Base-by-base conservation (phyloP, 768 basidiomycete species). In the Trichaptum fuscoviolaceum region DNA sequence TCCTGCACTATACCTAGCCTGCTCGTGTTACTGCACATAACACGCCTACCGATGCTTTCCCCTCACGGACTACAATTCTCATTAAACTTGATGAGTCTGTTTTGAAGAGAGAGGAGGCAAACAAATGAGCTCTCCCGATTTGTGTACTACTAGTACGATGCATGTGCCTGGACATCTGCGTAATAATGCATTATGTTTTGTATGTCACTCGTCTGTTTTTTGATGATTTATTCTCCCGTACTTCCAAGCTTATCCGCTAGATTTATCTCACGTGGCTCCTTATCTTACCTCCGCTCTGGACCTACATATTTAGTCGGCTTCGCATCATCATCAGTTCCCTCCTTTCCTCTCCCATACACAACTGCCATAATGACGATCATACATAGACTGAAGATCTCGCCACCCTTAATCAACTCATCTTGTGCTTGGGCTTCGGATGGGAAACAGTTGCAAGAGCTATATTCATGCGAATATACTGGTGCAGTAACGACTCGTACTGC, bases 1-100 rank as follows among this genome's bases (percentile, higher is more conserved):
- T 20, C 12, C 70, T 71, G 68, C 69, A 17, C 25, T 66, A 66
- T 52, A 7, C 34, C 61, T 73, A 99, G 96, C 96, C 97, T 30
- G 95, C 96, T 9, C 84, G 96, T 71, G 97, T 99, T 30, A 99
- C 97, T 0, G 95, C 96, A 0, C 97, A 99, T 75, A 90, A 89
- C 66, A 96, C 97, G 0, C 91, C 95, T 5, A 93, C 85, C 0
- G 80, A 89, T 10, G 88, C 91, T 66, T 85, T 83, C 72, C 93
- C 96, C 2, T 86, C 87, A 63, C 86, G 95, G 64, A 97, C 91
- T 5, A 96, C 96, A n/a, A 95, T 99, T 66, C 85, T 99, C 64
- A 96, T 99, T 80, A 99, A 99, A 78, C 81, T 99, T 67, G 95
- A 98, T 77, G 89, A 88, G 73, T 89, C 89, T 66, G 96, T 98